Conservation (phyloP, 73 alveolate genomes). For the Stentor coeruleus region DNA sequence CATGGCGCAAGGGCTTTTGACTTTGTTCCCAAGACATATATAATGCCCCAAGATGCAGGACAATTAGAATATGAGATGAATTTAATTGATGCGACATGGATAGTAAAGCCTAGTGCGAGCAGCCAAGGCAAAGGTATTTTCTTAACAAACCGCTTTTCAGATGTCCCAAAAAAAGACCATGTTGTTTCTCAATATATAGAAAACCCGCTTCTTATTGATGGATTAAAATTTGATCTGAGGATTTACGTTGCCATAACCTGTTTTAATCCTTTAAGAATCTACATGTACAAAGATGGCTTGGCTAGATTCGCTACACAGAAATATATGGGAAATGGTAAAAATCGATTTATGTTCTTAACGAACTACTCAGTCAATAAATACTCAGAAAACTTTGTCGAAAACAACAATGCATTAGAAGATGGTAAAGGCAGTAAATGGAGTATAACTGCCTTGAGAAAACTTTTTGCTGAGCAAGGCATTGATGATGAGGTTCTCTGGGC, state of each 20-base stretch:
- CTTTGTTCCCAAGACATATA: constrained; percentile 69
- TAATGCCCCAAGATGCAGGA: constrained; percentile 53
- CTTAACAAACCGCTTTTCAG: constrained; percentile 62
- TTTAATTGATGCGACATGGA: constrained; percentile 26
- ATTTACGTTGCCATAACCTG: constrained; percentile 83
- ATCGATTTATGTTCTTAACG: constrained; percentile 77
- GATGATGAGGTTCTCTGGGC: constrained; percentile 40
- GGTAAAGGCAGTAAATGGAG: constrained; percentile 77
- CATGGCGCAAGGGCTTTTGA: constrained; percentile 55
- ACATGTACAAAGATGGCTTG: constrained; percentile 85
- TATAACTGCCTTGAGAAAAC: constrained; percentile 47
- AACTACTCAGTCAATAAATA: constrained; percentile 86
- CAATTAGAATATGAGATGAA: neutral
- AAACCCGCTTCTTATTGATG: constrained; percentile 84
- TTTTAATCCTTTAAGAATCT: constrained; percentile 81
- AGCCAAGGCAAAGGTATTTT: constrained; percentile 77
- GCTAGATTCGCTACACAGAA: constrained; percentile 74
- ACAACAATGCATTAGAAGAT: constrained; percentile 63
- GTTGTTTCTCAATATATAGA: constrained; percentile 67
- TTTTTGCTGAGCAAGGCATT: constrained; percentile 32
- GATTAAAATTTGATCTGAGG: constrained; percentile 81
- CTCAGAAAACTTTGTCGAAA: constrained; percentile 66
- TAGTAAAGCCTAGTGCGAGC: constrained; percentile 77
- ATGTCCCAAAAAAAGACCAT: constrained; percentile 51
- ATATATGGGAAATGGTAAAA: constrained; percentile 35